Conservation (phyloP, 1,139 yeast species). For the Candida smagusa region DNA sequence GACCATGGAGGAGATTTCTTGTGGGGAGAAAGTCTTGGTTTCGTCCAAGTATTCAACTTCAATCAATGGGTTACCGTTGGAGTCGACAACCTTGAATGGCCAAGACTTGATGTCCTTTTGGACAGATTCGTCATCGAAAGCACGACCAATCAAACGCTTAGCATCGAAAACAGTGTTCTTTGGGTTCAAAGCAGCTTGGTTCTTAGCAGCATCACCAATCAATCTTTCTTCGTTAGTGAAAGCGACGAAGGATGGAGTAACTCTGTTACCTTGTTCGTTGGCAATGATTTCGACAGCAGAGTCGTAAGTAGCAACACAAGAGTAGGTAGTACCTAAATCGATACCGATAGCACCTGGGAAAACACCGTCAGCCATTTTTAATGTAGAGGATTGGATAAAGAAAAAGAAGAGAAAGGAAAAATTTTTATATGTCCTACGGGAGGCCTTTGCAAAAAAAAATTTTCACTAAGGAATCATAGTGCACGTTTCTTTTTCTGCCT, state of each 20-base stretch:
- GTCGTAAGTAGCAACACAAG: conserved; percentile 96
- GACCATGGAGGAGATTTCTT: conserved; percentile 95
- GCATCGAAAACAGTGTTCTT: conserved; percentile 95
- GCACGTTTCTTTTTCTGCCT: conserved; percentile 6
- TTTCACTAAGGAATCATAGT: conserved; percentile 11
- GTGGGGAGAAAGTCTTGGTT: conserved; percentile 93
- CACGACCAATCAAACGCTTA: conserved; percentile 97
- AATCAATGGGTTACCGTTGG: conserved; percentile 82
- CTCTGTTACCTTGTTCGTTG: conserved; percentile 99
- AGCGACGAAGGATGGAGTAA: conserved; percentile 97
- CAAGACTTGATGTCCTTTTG: conserved; percentile 95
- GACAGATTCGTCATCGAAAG: conserved; percentile 84
- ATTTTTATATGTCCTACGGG: conserved; percentile 6
- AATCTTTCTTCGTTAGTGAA: conserved; percentile 97
- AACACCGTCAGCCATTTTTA: conserved; percentile 92
- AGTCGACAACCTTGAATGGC: conserved; percentile 93
- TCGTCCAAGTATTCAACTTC: conserved; percentile 94
- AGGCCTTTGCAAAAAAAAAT: conserved; percentile 11
- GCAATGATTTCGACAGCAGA: conserved; percentile 93
- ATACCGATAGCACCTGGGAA: conserved; percentile 99
- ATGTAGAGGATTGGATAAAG: conserved; percentile 13
- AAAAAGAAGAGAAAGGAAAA: conserved; percentile 16
- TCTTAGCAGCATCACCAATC: conserved; percentile 99
- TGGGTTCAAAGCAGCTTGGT: conserved; percentile 98
- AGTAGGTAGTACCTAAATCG: conserved; percentile 99